Evolutionary conservation across 805 yeast genomes (phyloP).

Genomic region (Cephaloascus albidus): DNA sequence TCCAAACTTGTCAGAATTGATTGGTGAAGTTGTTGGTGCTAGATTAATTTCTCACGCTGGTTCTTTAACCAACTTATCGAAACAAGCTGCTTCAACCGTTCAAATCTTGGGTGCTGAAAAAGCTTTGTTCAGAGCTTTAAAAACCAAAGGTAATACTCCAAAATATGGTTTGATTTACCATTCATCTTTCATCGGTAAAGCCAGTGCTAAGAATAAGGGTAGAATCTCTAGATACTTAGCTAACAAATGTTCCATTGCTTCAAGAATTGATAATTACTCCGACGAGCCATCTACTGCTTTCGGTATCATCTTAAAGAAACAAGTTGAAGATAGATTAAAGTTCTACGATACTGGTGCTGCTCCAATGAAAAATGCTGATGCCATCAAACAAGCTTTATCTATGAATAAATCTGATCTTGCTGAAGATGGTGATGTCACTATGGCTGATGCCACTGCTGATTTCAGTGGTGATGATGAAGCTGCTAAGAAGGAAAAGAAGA

Average conservation of each 20-base stretch:
- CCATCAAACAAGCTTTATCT: slow-evolving; percentile 85
- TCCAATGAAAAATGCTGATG: slow-evolving; percentile 93
- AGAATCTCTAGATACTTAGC: slow-evolving; percentile 98
- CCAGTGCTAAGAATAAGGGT: slow-evolving; percentile 96
- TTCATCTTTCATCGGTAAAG: slow-evolving; percentile 96
- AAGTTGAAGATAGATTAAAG: slow-evolving; percentile 95
- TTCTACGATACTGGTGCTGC: slow-evolving; percentile 95
- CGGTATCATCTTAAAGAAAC: slow-evolving; percentile 86
- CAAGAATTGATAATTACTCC: slow-evolving; percentile 78
- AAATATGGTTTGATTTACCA: slow-evolving; percentile 96
- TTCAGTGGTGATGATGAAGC: slow-evolving; percentile 11
- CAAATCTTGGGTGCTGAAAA: slow-evolving; percentile 99
- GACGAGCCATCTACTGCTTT: slow-evolving; percentile 88
- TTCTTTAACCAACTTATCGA: slow-evolving; percentile 85
- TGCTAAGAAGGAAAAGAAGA: neutral
- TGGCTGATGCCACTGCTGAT: slow-evolving; percentile 15
- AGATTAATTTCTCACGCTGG: slow-evolving; percentile 97
- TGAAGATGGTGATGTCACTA: slow-evolving; percentile 36
- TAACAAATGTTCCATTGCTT: slow-evolving; percentile 95
- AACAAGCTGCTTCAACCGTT: slow-evolving; percentile 97
- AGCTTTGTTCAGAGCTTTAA: slow-evolving; percentile 96
- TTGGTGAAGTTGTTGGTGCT: slow-evolving; percentile 98
- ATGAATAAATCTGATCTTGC: slow-evolving; percentile 30
- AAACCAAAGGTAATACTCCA: slow-evolving; percentile 98
- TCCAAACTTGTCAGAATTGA: slow-evolving; percentile 90